Base-by-base conservation (phyloP, 1,284 basidiomycete genomes). In the Nidula niveotomentosa region DNA sequence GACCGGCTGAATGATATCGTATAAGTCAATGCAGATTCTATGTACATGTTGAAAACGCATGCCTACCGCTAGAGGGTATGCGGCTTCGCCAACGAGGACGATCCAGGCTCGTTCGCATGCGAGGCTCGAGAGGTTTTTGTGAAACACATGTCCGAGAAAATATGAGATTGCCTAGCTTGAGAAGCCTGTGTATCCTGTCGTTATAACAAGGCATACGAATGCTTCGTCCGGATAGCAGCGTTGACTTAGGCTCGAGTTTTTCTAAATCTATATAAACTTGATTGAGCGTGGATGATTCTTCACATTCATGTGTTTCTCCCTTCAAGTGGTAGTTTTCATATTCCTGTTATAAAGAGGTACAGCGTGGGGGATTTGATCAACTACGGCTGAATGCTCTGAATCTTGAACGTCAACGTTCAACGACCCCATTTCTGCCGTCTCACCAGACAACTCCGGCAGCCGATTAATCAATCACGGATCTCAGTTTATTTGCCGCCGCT, bases 11-110 rank as follows among this genome's bases (percentile, higher is more conserved):
- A 47, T 53, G 12, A 34, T 12, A 49, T 49, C 33, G 35, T 10
- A 18, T 35, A 9, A 23, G 18, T 36, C 12, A 33, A 30, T 13
- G 23, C 23, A 23, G 23, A 23, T 23, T 23, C 23, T 23, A 23
- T 23, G 23, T 23, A 23, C 23, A 23, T 23, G 5, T 23, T 23
- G 23, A 23, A 23, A 23, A 23, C 23, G 48, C 53, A 8, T 30
- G 35, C 54, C 47, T 51, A 78, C 77, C 49, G 76, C 65, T 55
- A 79, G 67, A 1, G 81, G 79, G 63, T 83, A 81, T 23, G 78
- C 80, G 1, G 81, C 74, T 62, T 83, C 78, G 33, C 81, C 81
- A 8, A 81, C 65, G 1, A 83, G 60, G 15, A 78, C 77, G 3
- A 82, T 67, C 53, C 70, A 74, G n/a, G 72, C 76, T 10, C 67